phyloP scores from a whole-genome alignment of 2,329 filamentous ascomycete species.

The Claviceps sp. region DNA sequence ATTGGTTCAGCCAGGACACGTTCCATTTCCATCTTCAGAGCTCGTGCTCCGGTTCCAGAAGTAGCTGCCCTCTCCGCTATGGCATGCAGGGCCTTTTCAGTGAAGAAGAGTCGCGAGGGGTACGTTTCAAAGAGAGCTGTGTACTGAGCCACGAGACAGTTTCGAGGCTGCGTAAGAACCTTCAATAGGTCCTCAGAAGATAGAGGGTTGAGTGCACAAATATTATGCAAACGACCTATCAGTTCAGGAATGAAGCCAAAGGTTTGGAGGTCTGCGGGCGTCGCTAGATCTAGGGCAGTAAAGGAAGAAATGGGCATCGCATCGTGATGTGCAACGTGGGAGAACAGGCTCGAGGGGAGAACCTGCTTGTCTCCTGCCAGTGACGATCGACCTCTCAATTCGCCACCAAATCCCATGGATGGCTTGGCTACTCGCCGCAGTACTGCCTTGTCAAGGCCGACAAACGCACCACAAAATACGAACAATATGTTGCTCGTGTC shows the following conservation, averaged over 20 bases:
- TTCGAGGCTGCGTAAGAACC: conserved; percentile 84
- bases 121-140: conserved; percentile 70
- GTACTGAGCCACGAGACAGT: conserved; percentile 80
- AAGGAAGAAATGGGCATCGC: conserved; percentile 25
- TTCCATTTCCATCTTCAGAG: conserved; percentile 70
- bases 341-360: conserved; percentile 49
- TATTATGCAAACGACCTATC: conserved; percentile 89
- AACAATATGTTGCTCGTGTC: conserved; percentile 96
- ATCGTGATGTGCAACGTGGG: conserved; percentile 42
- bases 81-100: conserved; percentile 63
- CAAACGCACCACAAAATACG: conserved; percentile 91
- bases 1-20: conserved; percentile 65
- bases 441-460: conserved; percentile 78
- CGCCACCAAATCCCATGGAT: conserved; percentile 83
- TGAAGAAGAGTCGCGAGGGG: conserved; percentile 73
- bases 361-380: conserved; percentile 38
- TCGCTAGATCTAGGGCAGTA: conserved; percentile 57
- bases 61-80: conserved; percentile 56
- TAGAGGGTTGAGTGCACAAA: conserved; percentile 71
- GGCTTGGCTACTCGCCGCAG: conserved; percentile 74
- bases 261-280: conserved; percentile 61
- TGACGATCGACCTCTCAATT: conserved; percentile 47
- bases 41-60: conserved; percentile 62
- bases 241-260: conserved; percentile 91
- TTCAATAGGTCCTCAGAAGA: conserved; percentile 56